Percentiles rank a stretch among this genome's conserved stretches.
Conservation (phyloP, 75 land plant species). For the Sequoiadendron giganteum region DNA sequence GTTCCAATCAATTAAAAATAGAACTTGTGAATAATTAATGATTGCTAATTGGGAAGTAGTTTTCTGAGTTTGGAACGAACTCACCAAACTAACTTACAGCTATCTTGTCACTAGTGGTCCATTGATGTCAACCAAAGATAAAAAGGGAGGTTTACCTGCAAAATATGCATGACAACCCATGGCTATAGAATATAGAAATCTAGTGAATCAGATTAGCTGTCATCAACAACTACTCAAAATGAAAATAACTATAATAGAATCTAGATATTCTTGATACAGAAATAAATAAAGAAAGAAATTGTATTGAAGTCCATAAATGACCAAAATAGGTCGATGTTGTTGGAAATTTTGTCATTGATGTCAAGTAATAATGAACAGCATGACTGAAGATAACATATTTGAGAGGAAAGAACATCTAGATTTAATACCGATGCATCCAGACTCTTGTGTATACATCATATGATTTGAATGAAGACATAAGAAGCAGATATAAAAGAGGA, state of each 20-base stretch:
- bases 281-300: neutral
- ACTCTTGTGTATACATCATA: too few species aligned
- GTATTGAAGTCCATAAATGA: too few species aligned
- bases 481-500: too few species aligned
- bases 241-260: neutral
- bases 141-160: neutral
- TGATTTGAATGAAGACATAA: too few species aligned
- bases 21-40: neutral
- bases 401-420: too few species aligned
- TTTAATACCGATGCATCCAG: too few species aligned
- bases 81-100: neutral
- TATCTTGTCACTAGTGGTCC: neutral
- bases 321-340: too few species aligned
- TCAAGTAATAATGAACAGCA: too few species aligned
- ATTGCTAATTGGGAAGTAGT: neutral
- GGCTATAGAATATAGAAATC: neutral
- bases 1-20: neutral
- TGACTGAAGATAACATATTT: too few species aligned
- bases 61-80: neutral
- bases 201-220: neutral
- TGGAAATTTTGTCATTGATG: too few species aligned
- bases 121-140: neutral
- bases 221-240: neutral
- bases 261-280: neutral
- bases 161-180: neutral